Evolutionary conservation across 805 yeast species (phyloP).

Genomic region (Saccharomyces mikatae): DNA sequence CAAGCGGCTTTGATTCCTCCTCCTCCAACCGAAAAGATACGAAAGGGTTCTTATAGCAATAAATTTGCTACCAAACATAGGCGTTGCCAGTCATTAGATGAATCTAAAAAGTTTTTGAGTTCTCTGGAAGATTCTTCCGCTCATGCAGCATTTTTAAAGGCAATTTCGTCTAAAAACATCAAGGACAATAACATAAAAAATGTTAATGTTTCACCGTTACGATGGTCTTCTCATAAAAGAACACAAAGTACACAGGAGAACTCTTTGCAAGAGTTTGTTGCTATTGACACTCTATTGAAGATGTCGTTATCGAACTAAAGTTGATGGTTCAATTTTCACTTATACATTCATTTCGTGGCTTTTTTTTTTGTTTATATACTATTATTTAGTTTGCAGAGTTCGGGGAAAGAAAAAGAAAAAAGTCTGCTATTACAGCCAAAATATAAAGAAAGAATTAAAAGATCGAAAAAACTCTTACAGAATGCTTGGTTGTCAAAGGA

Average conservation of each 20-base stretch:
- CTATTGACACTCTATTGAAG: background rate
- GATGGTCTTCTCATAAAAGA: conserved; percentile 5
- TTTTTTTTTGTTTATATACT: background rate
- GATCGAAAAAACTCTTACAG: background rate
- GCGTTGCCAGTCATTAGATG: background rate
- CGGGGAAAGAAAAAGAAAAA: background rate
- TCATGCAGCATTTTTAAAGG: conserved; percentile 34
- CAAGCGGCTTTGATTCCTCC: background rate
- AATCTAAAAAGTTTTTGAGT: background rate
- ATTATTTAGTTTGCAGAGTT: background rate
- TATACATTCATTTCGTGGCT: background rate
- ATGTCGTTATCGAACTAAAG: background rate
- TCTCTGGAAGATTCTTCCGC: conserved; percentile 24
- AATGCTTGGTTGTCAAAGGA: background rate
- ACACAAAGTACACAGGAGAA: background rate
- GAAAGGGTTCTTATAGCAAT: background rate
- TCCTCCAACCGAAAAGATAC: background rate
- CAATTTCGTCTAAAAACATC: conserved; percentile 30
- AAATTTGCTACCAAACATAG: background rate
- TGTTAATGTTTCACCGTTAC: conserved; percentile 8
- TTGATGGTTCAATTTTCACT: background rate
- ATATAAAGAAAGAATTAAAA: background rate
- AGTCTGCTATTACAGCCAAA: background rate
- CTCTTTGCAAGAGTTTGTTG: background rate
- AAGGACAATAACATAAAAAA: conserved; percentile 10